Evolutionary conservation across 495 filamentous ascomycete species (phyloP).

Genomic region (Talaromyces liani): DNA sequence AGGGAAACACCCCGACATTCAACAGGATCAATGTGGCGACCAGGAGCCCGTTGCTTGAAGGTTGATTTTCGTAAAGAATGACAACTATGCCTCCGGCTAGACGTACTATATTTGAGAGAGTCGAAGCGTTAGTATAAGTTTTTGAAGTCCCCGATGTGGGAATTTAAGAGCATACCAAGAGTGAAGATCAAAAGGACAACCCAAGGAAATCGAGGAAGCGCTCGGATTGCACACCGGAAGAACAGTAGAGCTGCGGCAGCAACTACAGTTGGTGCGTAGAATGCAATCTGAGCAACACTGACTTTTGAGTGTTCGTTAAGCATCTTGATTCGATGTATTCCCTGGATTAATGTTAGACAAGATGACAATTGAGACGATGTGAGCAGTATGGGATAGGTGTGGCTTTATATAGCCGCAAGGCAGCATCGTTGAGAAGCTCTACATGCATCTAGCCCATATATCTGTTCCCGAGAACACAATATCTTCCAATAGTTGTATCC

Average conservation of each 20-base stretch:
- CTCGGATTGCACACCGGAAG: slow-evolving; percentile 13
- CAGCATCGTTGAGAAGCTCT: not conserved
- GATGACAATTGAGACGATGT: not conserved
- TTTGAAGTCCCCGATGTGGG: not conserved
- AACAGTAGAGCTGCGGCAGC: slow-evolving; percentile 12
- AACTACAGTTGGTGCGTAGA: slow-evolving; percentile 16
- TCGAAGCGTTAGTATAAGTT: not conserved
- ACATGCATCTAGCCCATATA: not conserved
- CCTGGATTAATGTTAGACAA: not conserved
- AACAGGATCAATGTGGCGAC: slow-evolving; percentile 19
- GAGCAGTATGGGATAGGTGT: not conserved
- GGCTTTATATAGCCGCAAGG: not conserved
- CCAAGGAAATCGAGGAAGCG: slow-evolving; percentile 15
- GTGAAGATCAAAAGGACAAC: slow-evolving; percentile 15
- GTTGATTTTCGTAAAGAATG: slow-evolving; percentile 15
- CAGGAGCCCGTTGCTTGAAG: slow-evolving; percentile 13
- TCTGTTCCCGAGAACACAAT: not conserved
- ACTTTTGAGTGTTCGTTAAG: slow-evolving; percentile 17
- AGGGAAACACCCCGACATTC: slow-evolving; percentile 20
- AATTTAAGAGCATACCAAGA: not conserved
- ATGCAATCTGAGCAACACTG: slow-evolving; percentile 19
- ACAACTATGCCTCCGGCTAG: slow-evolving; percentile 16
- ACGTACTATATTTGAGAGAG: slow-evolving; percentile 11
- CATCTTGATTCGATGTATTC: slow-evolving; percentile 9
- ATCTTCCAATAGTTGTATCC: not conserved